These are phyloP conservation scores for Suillus brevipes DNA, from an alignment of 768 basidiomycete species.

Conservation along the genomic window DNA sequence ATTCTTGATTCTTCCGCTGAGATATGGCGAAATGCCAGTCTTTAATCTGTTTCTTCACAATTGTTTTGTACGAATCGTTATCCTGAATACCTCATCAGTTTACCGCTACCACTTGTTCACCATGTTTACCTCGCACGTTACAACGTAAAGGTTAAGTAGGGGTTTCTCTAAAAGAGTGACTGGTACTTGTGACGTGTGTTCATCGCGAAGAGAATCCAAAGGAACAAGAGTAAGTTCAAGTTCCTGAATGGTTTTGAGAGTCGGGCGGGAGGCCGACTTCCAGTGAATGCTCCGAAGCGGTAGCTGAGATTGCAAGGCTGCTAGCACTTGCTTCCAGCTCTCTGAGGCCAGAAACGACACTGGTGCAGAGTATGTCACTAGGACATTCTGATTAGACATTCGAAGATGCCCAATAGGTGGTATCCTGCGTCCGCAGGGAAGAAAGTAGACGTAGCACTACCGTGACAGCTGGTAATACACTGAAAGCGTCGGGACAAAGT, in stretches of 20 bases:
- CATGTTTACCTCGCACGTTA: conserved; percentile 76
- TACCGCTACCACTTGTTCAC: conserved; percentile 17
- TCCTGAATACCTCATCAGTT: conserved; percentile 41
- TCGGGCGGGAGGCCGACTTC: conserved; percentile 73
- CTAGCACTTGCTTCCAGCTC: conserved; percentile 69
- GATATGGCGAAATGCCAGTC: conserved; percentile 80
- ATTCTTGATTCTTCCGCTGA: conserved; percentile 83
- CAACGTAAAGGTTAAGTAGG: conserved; percentile 81
- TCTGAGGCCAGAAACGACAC: conserved; percentile 65
- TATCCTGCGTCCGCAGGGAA: background rate
- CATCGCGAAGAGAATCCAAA: conserved; percentile 68
- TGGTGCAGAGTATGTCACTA: conserved; percentile 69
- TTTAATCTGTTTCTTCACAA: conserved; percentile 82
- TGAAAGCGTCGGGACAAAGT: background rate
- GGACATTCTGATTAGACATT: conserved; percentile 51
- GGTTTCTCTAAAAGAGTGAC: conserved; percentile 83
- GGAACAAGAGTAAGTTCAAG: conserved; percentile 75
- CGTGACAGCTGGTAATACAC: background rate
- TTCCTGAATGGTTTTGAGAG: conserved; percentile 85
- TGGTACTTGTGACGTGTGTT: conserved; percentile 73
- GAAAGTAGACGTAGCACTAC: background rate
- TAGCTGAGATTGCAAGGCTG: conserved; percentile 65
- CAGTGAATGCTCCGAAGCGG: conserved; percentile 93
- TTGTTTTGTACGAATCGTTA: conserved; percentile 71
- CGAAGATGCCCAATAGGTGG: background rate